Evolutionary conservation across 108 stramenopile genomes (phyloP).

Genomic region (Nannochloropsis gaditana): DNA sequence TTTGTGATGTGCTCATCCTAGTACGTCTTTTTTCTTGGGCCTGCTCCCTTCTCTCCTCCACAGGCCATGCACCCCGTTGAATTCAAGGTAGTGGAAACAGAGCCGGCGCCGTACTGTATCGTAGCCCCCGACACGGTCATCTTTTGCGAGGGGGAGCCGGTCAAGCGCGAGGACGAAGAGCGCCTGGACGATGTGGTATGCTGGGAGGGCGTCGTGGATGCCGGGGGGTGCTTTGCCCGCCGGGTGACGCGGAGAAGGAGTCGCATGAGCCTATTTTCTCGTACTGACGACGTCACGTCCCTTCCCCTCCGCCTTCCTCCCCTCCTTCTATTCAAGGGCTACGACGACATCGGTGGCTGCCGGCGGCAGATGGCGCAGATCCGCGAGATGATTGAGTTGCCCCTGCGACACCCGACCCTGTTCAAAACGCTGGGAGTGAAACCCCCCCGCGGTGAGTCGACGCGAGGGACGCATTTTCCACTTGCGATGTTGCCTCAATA

Average conservation of each 20-base stretch:
- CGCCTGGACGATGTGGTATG: slow-evolving; percentile 75
- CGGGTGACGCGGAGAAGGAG: background rate
- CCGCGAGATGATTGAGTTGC: slow-evolving; percentile 99
- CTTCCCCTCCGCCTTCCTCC: background rate
- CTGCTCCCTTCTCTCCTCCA: background rate
- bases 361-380: slow-evolving; percentile 97
- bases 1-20: no score
- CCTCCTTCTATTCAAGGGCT: slow-evolving; percentile 56
- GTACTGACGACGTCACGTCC: background rate
- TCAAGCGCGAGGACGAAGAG: slow-evolving; percentile 98
- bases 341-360: slow-evolving; percentile 99
- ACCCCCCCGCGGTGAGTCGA: slow-evolving; percentile 80
- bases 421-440: slow-evolving; percentile 99
- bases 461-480: no score
- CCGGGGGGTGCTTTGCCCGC: background rate
- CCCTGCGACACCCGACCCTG: slow-evolving; percentile 93
- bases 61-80: slow-evolving; percentile 98
- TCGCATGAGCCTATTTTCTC: background rate
- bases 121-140: slow-evolving; percentile 99
- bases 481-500: no score
- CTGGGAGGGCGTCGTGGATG: background rate
- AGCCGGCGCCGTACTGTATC: slow-evolving; percentile 92
- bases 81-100: slow-evolving; percentile 98
- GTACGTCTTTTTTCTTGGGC: no score
- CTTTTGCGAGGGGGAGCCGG: slow-evolving; percentile 98